Evolutionary conservation across 371 early-diverging fungal species (phyloP), one percentile per base, ranked within the genome.

Genomic region (Sporodiniella umbellata): DNA sequence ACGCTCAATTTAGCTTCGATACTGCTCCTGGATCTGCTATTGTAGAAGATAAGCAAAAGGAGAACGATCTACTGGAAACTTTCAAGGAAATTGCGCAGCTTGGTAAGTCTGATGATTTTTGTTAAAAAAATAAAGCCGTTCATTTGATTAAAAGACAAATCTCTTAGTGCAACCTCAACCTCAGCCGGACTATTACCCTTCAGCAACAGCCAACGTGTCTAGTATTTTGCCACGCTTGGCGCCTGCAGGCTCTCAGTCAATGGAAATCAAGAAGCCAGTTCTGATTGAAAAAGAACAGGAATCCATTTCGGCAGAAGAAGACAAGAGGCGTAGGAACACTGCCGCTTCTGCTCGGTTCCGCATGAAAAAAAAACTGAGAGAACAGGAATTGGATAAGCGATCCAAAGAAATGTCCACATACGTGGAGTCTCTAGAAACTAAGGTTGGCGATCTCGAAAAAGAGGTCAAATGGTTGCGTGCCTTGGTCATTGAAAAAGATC

Each of bases 261-360:
- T 5, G 4, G 24, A 42, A 12, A 42, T 17, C 24, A 8, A 42
- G 19, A 8, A 37, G 38, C 6, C 17, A 7, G 7, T 37, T 14
- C 19, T 23, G 21, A 14, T 24, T 3, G 25, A 33, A 12, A 40
- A 52, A 18, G 61, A 65, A 21, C 17, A 24, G 2, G 68, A 75
- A 28, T 44, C 58, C 3, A 23, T 56, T 4, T 52, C 60, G 7
- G 72, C 84, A 4, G 87, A 85, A 51, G 90, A 87, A 45, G 96
- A 95, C 65, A 95, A 95, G 71, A 85, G 98, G 39, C 74, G 85
- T 18, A 76, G 96, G 26, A 97, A 97, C 76, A 97, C 96, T 0
- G 93, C 89, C 2, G 98, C 98, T 0, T 93, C 93, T 0, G 96
- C 96, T 5, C 77, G 98, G 24, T 98, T 98, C 79, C 86, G 98